These are phyloP conservation scores for Teunomyces stri DNA, from an alignment of 805 yeast genomes.

Conservation along the genomic window DNA sequence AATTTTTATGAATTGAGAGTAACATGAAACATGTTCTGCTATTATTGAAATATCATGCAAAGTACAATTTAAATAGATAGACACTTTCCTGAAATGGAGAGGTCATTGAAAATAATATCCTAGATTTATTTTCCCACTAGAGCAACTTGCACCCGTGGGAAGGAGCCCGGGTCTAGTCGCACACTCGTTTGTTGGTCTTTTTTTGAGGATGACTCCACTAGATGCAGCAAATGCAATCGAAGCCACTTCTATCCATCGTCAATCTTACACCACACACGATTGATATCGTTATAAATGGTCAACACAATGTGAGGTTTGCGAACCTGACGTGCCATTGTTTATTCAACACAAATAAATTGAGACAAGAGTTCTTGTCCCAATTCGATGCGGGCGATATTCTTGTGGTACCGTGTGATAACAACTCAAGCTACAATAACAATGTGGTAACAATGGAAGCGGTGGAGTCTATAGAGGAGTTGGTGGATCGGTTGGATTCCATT, in stretches of 20 bases:
- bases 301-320: neutral
- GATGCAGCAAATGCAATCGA: neutral
- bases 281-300: neutral
- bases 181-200: too few relatives aligned
- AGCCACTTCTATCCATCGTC: neutral
- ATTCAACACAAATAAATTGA: conserved; percentile 3
- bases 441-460: neutral
- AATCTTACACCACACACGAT: neutral
- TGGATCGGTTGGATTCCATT: neutral
- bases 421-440: neutral
- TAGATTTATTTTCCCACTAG: too few relatives aligned
- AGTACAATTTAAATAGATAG: too few relatives aligned
- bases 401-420: conserved; percentile 3
- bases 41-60: too few relatives aligned
- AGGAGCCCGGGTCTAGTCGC: too few relatives aligned
- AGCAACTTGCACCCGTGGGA: too few relatives aligned
- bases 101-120: too few relatives aligned
- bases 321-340: conserved; percentile 4
- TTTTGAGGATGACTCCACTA: neutral
- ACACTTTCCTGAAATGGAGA: too few relatives aligned
- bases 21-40: too few relatives aligned
- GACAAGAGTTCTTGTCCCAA: neutral
- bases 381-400: neutral
- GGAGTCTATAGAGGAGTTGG: neutral
- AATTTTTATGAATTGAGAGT: too few relatives aligned